Evolutionary conservation across 371 early-diverging fungal species (phyloP).

Genomic region (Fennellomyces sp.): DNA sequence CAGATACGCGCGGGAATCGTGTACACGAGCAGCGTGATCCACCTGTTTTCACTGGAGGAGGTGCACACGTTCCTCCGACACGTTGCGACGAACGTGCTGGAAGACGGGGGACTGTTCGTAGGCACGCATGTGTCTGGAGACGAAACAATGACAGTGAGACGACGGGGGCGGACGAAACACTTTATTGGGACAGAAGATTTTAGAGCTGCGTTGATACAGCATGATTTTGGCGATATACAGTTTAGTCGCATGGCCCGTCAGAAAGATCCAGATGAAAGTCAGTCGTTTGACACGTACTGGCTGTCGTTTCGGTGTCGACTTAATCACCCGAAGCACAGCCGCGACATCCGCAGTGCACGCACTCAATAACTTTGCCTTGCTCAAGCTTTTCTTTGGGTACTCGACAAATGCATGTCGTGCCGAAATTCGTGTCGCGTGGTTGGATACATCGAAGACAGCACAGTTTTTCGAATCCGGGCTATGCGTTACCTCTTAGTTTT

Average conservation of each 20-base stretch:
- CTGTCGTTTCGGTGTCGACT: conserved; percentile 6
- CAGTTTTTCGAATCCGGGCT: conserved; percentile 97
- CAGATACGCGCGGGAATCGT: conserved; percentile 19
- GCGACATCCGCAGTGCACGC: conserved; percentile 94
- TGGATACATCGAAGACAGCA: conserved; percentile 98
- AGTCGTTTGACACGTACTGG: not conserved
- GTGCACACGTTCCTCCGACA: conserved; percentile 18
- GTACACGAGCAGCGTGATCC: conserved; percentile 43
- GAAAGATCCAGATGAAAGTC: not conserved
- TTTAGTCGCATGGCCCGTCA: conserved; percentile 16
- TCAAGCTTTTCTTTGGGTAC: conserved; percentile 93
- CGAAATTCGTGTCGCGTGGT: conserved; percentile 96
- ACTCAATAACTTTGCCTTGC: conserved; percentile 89
- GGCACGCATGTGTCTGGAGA: conserved; percentile 42
- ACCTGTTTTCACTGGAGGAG: conserved; percentile 28
- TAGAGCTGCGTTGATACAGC: conserved; percentile 8
- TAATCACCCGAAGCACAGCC: conserved; percentile 70
- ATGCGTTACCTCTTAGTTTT: conserved; percentile 6
- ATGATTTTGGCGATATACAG: conserved; percentile 27
- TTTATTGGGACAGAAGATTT: conserved; percentile 28
- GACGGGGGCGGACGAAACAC: conserved; percentile 22
- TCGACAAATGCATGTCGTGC: conserved; percentile 97
- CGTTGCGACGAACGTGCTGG: conserved; percentile 15
- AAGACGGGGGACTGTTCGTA: conserved; percentile 31
- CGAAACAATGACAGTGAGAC: conserved; percentile 9